Evolutionary conservation across 495 filamentous ascomycete species (phyloP).

Genomic region (Lophiostoma macrostomum): DNA sequence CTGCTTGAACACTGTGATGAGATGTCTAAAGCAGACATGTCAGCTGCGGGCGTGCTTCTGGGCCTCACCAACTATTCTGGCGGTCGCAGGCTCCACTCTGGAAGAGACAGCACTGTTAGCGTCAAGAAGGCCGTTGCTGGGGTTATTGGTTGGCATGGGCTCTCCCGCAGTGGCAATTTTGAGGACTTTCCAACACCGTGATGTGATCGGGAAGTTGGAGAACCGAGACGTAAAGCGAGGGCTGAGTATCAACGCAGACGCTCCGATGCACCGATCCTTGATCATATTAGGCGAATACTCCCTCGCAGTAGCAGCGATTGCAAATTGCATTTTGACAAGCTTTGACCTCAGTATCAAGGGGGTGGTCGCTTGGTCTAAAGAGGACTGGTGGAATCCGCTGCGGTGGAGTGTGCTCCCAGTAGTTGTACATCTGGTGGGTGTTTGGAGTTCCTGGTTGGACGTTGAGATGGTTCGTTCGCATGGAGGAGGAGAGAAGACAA

Average conservation of each 20-base stretch:
- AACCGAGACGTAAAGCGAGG: neutral
- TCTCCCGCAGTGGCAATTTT: neutral
- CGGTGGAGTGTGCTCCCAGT: neutral
- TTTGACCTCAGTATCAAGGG: neutral
- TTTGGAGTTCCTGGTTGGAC: too few relatives aligned
- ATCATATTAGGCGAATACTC: neutral
- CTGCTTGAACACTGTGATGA: too few relatives aligned
- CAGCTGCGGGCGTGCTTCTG: neutral
- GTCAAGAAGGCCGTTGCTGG: neutral
- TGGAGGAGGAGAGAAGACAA: too few relatives aligned
- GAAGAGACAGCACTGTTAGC: neutral
- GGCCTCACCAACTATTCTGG: constrained; percentile 4
- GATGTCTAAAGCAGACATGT: constrained; percentile 2
- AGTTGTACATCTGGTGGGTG: neutral
- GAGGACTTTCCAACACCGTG: neutral
- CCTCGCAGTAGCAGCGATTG: neutral
- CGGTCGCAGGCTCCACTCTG: neutral
- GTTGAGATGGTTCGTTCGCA: neutral
- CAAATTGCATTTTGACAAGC: neutral
- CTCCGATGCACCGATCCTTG: neutral
- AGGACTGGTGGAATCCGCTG: neutral
- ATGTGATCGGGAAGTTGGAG: neutral
- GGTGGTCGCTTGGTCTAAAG: neutral
- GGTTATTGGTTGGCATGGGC: neutral
- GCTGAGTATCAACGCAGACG: neutral